Evolutionary conservation across 805 yeast genomes (phyloP).

Genomic region (Yamadazyma kitorensis): DNA sequence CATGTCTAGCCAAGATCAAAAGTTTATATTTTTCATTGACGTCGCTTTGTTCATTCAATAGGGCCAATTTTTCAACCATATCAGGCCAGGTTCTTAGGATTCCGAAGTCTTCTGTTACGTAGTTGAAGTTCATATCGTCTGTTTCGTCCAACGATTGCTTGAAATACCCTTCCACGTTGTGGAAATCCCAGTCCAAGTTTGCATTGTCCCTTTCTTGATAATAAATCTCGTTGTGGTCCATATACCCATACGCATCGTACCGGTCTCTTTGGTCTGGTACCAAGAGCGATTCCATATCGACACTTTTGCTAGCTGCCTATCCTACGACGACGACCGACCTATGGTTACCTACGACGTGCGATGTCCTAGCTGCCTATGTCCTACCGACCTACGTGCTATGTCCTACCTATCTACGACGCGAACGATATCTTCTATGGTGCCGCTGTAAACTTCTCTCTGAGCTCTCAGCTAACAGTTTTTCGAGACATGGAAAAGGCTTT

Average conservation of each 20-base stretch:
- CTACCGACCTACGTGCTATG: no score
- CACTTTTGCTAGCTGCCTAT: no score
- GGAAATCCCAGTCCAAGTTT: slow-evolving; percentile 41
- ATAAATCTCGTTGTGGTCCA: slow-evolving; percentile 17
- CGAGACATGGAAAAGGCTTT: no score
- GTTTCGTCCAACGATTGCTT: slow-evolving; percentile 42
- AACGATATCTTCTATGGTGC: no score
- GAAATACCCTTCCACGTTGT: slow-evolving; percentile 47
- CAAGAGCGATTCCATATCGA: slow-evolving; percentile 8
- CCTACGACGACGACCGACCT: no score
- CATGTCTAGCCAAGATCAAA: slow-evolving; percentile 60
- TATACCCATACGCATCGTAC: slow-evolving; percentile 30
- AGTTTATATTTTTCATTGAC: slow-evolving; percentile 35
- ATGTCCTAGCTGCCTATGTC: no score
- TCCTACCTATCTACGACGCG: no score
- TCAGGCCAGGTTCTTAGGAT: slow-evolving; percentile 39
- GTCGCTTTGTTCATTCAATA: slow-evolving; percentile 25
- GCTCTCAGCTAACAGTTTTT: no score
- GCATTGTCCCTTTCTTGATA: slow-evolving; percentile 3
- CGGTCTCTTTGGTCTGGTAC: slow-evolving; percentile 30
- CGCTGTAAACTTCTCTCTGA: no score
- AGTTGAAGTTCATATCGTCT: slow-evolving; percentile 46
- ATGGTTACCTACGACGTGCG: no score
- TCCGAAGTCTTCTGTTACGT: slow-evolving; percentile 45
- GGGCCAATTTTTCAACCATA: slow-evolving; percentile 25